Conservation (phyloP, 805 yeast genomes). For the Kockiozyma suomiensis region DNA sequence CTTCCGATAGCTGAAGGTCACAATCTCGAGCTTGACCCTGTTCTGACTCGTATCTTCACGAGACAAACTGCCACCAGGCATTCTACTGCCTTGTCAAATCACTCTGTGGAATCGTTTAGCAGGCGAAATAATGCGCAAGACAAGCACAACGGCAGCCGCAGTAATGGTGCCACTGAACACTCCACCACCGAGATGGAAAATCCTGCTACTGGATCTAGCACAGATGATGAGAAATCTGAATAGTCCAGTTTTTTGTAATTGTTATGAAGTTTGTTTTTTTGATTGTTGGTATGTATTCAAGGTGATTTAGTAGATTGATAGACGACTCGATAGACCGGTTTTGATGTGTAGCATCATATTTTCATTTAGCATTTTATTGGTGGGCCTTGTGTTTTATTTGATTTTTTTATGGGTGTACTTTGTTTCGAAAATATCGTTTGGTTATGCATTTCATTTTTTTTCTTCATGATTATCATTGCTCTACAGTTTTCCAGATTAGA, state of each 20-base stretch:
- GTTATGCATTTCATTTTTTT: background rate
- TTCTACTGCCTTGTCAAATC: background rate
- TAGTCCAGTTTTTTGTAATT: background rate
- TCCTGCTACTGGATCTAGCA: background rate
- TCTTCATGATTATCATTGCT: background rate
- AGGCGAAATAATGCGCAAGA: background rate
- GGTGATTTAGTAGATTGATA: background rate
- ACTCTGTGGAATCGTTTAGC: conserved; percentile 12
- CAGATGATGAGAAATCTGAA: conserved; percentile 3
- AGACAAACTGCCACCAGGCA: conserved; percentile 3
- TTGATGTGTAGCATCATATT: too few relatives aligned
- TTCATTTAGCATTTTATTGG: conserved; percentile 6
- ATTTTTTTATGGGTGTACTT: background rate
- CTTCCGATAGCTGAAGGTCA: conserved; percentile 17
- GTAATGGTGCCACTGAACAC: background rate
- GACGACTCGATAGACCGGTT: background rate
- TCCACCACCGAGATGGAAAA: background rate
- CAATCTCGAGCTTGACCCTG: conserved; percentile 4
- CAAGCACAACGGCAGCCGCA: background rate
- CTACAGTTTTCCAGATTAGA: too few relatives aligned
- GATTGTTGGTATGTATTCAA: background rate
- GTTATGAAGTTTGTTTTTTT: background rate
- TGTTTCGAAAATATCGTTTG: background rate
- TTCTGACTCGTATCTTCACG: conserved; percentile 9
- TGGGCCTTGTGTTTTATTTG: background rate